Conservation (phyloP, 768 basidiomycete species). For the Termitomyces sp. region DNA sequence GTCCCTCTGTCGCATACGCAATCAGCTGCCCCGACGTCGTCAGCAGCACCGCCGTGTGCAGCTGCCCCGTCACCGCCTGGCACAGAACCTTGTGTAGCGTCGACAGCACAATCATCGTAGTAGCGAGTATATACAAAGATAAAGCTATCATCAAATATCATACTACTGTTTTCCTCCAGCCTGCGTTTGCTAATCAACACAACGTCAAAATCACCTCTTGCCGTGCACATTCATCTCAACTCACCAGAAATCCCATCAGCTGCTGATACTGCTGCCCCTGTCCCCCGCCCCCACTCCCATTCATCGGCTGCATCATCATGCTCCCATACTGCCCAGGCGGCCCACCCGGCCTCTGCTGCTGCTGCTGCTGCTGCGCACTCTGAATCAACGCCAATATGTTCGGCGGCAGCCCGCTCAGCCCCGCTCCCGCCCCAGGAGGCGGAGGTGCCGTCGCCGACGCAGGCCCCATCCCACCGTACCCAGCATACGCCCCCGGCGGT, state of each 20-base stretch:
- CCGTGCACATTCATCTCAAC: too few species aligned
- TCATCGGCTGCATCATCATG: slow-evolving; percentile 38
- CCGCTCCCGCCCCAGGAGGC: slow-evolving; percentile 27
- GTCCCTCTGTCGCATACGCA: slow-evolving; percentile 50
- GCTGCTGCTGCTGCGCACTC: slow-evolving; percentile 41
- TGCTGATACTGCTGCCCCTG: slow-evolving; percentile 51
- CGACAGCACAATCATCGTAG: slow-evolving; percentile 61
- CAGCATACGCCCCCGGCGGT: slow-evolving; percentile 20
- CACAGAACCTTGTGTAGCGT: slow-evolving; percentile 60
- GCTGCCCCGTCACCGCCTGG: slow-evolving; percentile 50
- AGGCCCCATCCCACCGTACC: slow-evolving; percentile 24
- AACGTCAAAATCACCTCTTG: too few species aligned
- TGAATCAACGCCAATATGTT: slow-evolving; percentile 66
- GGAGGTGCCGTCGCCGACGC: slow-evolving; percentile 13
- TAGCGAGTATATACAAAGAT: neutral
- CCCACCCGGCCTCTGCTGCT: slow-evolving; percentile 12
- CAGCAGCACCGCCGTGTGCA: slow-evolving; percentile 69
- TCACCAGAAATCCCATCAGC: slow-evolving; percentile 64
- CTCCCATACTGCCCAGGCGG: slow-evolving; percentile 27
- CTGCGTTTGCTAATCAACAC: slow-evolving; percentile 26
- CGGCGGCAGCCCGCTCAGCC: slow-evolving; percentile 48
- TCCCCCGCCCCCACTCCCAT: slow-evolving; percentile 22
- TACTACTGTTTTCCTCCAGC: slow-evolving; percentile 14
- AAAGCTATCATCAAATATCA: neutral
- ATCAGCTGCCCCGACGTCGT: slow-evolving; percentile 73